Evolutionary conservation across 768 basidiomycete species (phyloP).

Genomic region (Phylloporus scabripes): DNA sequence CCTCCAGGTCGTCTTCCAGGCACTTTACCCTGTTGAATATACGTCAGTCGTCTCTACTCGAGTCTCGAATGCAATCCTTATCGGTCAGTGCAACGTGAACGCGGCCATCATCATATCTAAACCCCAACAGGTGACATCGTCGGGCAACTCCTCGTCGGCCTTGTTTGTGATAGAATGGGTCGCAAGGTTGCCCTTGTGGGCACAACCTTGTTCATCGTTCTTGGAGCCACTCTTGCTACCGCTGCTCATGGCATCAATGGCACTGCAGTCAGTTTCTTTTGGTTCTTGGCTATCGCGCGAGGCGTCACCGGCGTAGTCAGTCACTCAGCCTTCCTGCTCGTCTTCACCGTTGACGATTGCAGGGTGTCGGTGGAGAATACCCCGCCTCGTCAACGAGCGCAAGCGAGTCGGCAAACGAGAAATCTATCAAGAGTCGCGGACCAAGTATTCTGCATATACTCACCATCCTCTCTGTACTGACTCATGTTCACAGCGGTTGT

Average conservation of each 20-base stretch:
- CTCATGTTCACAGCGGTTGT: too few relatives aligned
- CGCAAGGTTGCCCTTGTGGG: conserved; percentile 65
- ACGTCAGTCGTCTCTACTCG: conserved; percentile 58
- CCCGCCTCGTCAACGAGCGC: too few relatives aligned
- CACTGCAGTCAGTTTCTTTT: conserved; percentile 28
- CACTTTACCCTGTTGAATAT: conserved; percentile 56
- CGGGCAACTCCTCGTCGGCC: conserved; percentile 56
- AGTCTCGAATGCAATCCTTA: conserved; percentile 66
- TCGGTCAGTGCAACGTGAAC: conserved; percentile 40
- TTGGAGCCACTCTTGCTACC: conserved; percentile 65
- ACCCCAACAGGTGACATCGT: conserved; percentile 46
- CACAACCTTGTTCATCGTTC: conserved; percentile 62
- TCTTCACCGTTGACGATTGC: conserved; percentile 1
- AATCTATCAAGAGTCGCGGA: too few relatives aligned
- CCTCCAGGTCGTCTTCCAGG: conserved; percentile 55
- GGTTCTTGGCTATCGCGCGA: conserved; percentile 53
- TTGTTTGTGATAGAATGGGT: conserved; percentile 65
- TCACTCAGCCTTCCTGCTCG: not conserved
- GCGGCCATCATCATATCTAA: not conserved
- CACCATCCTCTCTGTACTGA: too few relatives aligned
- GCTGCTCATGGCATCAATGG: conserved; percentile 59
- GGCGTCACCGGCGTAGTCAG: conserved; percentile 63
- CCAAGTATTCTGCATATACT: too few relatives aligned
- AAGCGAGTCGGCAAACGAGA: too few relatives aligned
- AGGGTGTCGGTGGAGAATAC: too few relatives aligned